These are phyloP conservation scores for Sedum album DNA, from an alignment of 164 flowering plant genomes.

Conservation along the genomic window DNA sequence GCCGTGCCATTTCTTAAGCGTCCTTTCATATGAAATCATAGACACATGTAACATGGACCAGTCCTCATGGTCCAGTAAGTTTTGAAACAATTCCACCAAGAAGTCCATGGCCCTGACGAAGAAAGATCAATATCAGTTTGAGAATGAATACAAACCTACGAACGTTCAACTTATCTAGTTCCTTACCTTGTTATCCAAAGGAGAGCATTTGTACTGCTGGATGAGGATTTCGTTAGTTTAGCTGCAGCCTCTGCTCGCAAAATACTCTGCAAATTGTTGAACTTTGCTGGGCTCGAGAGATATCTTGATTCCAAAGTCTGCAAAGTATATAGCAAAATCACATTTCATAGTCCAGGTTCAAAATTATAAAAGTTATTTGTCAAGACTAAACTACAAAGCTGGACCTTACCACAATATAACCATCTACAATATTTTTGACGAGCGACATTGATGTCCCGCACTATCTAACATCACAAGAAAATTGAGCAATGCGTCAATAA, in stretches of 20 bases:
- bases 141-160: neutral
- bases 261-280: slow-evolving; percentile 37
- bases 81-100: slow-evolving; percentile 49
- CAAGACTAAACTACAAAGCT: neutral
- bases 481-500: neutral
- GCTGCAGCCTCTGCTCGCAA: slow-evolving; percentile 47
- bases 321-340: too few species aligned
- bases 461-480: slow-evolving; percentile 35
- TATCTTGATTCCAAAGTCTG: slow-evolving; percentile 59
- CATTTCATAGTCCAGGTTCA: neutral
- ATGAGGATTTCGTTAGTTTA: slow-evolving; percentile 52
- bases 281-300: slow-evolving; percentile 36
- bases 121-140: neutral
- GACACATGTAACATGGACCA: slow-evolving; percentile 49
- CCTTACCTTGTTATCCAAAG: slow-evolving; percentile 18
- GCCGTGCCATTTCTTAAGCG: slow-evolving; percentile 40
- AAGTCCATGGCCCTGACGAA: slow-evolving; percentile 60
- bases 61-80: slow-evolving; percentile 44
- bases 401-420: slow-evolving; percentile 63
- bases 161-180: neutral
- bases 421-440: slow-evolving; percentile 78
- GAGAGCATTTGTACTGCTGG: slow-evolving; percentile 54
- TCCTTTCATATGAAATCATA: slow-evolving; percentile 25
- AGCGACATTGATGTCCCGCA: slow-evolving; percentile 87
- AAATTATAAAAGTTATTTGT: neutral